These are phyloP conservation scores for Amesomyces nigricolor DNA, from an alignment of 2,329 filamentous ascomycete species.

Conservation along the genomic window DNA sequence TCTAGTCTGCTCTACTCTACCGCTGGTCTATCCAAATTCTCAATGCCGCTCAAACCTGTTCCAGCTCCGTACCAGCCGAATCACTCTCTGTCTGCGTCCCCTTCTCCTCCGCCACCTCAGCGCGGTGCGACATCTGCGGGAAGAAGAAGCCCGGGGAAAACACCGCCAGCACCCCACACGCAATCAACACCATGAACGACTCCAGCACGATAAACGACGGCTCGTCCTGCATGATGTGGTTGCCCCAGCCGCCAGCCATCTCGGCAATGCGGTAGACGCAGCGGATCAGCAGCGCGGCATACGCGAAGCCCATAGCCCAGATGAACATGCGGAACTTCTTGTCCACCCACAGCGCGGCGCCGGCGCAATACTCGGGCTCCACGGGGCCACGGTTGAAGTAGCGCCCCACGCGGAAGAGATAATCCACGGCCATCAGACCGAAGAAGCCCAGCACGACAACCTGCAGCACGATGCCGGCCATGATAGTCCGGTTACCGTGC, in stretches of 20 bases:
- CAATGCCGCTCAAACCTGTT: background rate
- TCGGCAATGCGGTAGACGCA: constrained; percentile 57
- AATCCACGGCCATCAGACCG: constrained; percentile 40
- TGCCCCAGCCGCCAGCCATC: constrained; percentile 62
- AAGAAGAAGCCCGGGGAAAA: constrained; percentile 53
- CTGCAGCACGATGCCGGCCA: constrained; percentile 51
- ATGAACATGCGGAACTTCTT: constrained; percentile 39
- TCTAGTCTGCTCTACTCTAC: background rate
- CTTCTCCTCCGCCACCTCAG: constrained; percentile 3
- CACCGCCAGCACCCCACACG: constrained; percentile 44
- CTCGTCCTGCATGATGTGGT: constrained; percentile 59
- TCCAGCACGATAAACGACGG: constrained; percentile 55
- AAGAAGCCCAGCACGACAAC: constrained; percentile 46
- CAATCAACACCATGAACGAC: constrained; percentile 47
- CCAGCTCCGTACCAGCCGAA: constrained; percentile 8
- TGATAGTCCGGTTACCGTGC: constrained; percentile 47
- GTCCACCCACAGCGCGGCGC: constrained; percentile 38
- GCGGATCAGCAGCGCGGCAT: constrained; percentile 40
- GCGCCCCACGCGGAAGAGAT: constrained; percentile 37
- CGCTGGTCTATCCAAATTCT: no score
- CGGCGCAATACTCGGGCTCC: constrained; percentile 21
- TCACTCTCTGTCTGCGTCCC: constrained; percentile 15
- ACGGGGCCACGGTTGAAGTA: constrained; percentile 33
- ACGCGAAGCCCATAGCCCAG: constrained; percentile 41
- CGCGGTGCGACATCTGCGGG: constrained; percentile 42